Evolutionary conservation across 331 rosid genomes (phyloP).

Genomic region (Acacia pycnantha): DNA sequence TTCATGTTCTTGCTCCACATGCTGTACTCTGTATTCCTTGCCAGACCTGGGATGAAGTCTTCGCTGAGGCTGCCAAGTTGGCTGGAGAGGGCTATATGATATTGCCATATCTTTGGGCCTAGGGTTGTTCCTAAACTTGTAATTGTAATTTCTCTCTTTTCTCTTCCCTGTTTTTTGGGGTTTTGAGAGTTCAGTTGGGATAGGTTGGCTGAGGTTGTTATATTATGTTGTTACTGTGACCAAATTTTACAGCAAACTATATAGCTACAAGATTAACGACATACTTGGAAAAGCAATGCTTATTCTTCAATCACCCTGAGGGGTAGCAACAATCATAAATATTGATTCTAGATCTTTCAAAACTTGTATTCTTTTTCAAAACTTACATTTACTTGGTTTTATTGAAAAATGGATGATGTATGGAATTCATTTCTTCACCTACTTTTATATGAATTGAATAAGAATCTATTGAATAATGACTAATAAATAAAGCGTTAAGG

Average conservation of each 20-base stretch:
- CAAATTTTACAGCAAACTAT: not conserved
- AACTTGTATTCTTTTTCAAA: too few relatives aligned
- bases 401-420: too few relatives aligned
- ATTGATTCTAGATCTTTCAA: too few relatives aligned
- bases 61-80: slow-evolving; percentile 87
- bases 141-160: not conserved
- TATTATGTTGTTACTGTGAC: slow-evolving; percentile 4
- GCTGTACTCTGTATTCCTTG: slow-evolving; percentile 76
- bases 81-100: slow-evolving; percentile 77
- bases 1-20: slow-evolving; percentile 87
- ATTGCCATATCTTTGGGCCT: not conserved
- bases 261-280: not conserved
- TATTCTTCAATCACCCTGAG: not conserved
- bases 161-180: not conserved
- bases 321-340: too few relatives aligned
- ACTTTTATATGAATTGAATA: too few relatives aligned
- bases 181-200: not conserved
- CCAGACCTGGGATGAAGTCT: slow-evolving; percentile 84
- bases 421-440: too few relatives aligned
- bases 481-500: too few relatives aligned
- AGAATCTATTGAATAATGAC: too few relatives aligned
- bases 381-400: too few relatives aligned
- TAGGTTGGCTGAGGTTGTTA: slow-evolving; percentile 19
- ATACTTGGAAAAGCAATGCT: not conserved
- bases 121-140: not conserved